These are phyloP conservation scores for Cyclotella kingstonii DNA, from an alignment of 108 stramenopile genomes.

Conservation along the genomic window DNA sequence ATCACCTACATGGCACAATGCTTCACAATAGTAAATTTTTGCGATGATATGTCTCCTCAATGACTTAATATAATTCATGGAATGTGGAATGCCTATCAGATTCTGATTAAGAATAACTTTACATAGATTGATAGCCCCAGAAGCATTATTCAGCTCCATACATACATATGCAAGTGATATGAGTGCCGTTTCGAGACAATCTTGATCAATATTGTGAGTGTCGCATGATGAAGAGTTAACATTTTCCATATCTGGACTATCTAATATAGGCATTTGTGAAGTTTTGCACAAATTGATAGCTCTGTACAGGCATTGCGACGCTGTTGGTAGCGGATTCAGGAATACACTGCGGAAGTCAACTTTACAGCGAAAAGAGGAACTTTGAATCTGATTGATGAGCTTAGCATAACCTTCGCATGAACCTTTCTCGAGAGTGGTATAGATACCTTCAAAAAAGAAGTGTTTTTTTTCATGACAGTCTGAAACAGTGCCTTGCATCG, in stretches of 20 bases:
- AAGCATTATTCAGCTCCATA: constrained; percentile 52
- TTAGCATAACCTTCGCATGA: not conserved
- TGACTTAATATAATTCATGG: constrained; percentile 12
- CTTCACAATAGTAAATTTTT: constrained; percentile 70
- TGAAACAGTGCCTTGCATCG: not conserved
- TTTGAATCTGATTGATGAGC: no score
- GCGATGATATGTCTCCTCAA: constrained; percentile 48
- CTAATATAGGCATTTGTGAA: not conserved
- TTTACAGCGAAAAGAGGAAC: constrained; percentile 12
- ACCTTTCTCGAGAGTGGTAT: constrained; percentile 15
- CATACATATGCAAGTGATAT: constrained; percentile 57
- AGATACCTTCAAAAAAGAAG: constrained; percentile 14
- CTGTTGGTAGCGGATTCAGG: constrained; percentile 20
- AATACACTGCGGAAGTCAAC: constrained; percentile 38
- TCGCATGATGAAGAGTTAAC: not conserved
- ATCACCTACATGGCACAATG: constrained; percentile 49
- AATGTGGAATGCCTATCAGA: not conserved
- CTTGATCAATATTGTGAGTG: constrained; percentile 2
- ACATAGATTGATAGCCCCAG: constrained; percentile 48
- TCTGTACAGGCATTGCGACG: constrained; percentile 25
- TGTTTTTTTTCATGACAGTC: not conserved
- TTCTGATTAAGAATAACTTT: constrained; percentile 17
- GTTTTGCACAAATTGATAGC: constrained; percentile 22
- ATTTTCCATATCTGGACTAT: not conserved
- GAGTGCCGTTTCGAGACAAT: constrained; percentile 28